Evolutionary conservation across 2,329 filamentous ascomycete species (phyloP).

Genomic region (Sclerotinia minor): DNA sequence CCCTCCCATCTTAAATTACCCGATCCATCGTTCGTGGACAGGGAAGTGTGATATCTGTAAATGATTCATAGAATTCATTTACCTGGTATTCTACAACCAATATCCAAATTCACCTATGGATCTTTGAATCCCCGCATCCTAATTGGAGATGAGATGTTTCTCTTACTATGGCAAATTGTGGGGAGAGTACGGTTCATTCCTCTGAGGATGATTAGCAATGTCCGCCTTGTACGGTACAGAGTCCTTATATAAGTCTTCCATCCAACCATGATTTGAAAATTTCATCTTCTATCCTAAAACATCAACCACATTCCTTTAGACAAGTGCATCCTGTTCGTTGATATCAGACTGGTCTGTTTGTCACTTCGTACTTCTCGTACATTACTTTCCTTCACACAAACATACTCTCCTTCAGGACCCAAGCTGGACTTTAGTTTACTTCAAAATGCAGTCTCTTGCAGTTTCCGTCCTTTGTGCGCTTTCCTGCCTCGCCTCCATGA

Average conservation of each 20-base stretch:
- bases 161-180: neutral
- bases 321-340: neutral
- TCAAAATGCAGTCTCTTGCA: slow-evolving; percentile 17
- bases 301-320: neutral
- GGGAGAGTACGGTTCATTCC: neutral
- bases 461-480: neutral
- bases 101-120: neutral
- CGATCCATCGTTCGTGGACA: neutral
- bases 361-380: neutral
- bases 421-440: neutral
- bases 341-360: neutral
- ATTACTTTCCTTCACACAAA: neutral
- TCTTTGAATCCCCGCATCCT: neutral
- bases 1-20: neutral
- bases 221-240: neutral
- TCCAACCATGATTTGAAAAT: neutral
- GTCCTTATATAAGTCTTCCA: neutral
- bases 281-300: neutral
- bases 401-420: slow-evolving; percentile 1
- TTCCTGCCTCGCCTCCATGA: neutral
- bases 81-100: neutral
- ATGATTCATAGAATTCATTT: neutral
- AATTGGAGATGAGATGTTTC: neutral
- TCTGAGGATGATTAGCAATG: neutral
- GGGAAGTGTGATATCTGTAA: neutral